Evolutionary conservation across 371 early-diverging fungal genomes (phyloP).

Genomic region (Phascolomyces articulosus): DNA sequence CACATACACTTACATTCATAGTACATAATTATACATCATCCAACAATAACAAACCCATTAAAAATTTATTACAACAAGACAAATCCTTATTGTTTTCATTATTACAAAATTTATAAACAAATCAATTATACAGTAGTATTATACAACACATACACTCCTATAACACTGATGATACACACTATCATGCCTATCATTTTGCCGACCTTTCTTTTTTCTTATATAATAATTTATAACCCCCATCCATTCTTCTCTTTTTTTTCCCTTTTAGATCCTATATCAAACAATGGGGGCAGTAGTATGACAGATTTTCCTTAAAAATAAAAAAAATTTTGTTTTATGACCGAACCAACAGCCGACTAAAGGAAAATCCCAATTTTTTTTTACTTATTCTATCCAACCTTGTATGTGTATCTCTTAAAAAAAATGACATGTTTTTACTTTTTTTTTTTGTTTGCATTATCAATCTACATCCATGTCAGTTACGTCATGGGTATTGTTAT

Average conservation of each 20-base stretch:
- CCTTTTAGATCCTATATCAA: not conserved
- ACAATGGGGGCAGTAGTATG: not conserved
- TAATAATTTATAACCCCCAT: no score
- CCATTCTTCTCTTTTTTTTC: not conserved
- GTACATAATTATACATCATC: no score
- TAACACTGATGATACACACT: not conserved
- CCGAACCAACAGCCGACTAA: not conserved
- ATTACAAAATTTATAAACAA: no score
- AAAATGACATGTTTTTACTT: not conserved
- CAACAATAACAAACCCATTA: no score
- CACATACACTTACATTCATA: no score
- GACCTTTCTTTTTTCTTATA: not conserved
- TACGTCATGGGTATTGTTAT: not conserved
- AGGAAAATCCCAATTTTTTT: not conserved
- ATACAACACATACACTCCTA: not conserved
- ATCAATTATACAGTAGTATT: not conserved
- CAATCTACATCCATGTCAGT: not conserved
- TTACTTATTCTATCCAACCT: not conserved
- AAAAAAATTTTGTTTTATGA: not conserved
- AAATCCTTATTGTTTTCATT: no score
- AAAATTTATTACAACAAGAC: no score
- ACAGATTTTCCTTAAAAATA: conserved; percentile 1
- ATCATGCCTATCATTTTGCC: not conserved
- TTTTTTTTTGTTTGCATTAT: not conserved
- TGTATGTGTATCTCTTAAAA: not conserved